A percentile compares a stretch with the other conserved stretches of the same genome.
phyloP scores from a whole-genome alignment of 768 basidiomycete species.

The Fomitopsis serialis region DNA sequence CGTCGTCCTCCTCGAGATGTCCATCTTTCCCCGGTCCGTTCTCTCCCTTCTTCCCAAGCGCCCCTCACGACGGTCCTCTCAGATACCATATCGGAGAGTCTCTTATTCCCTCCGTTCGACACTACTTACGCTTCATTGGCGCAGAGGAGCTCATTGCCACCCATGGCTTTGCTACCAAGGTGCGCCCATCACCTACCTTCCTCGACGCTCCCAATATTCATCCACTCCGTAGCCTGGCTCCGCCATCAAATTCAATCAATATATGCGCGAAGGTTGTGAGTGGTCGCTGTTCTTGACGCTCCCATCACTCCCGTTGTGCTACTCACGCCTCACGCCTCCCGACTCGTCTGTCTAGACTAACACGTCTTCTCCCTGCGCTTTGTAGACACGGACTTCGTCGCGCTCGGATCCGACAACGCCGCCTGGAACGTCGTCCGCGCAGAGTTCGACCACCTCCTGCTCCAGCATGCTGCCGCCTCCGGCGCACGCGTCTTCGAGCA shows the following conservation, averaged over 20 bases:
- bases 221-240: constrained; percentile 44
- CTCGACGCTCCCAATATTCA: no score
- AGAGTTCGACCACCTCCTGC: constrained; percentile 53
- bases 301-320: background rate
- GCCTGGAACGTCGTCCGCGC: constrained; percentile 65
- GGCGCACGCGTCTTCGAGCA: constrained; percentile 47
- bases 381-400: constrained; percentile 54
- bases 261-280: constrained; percentile 55
- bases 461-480: constrained; percentile 44
- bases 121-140: constrained; percentile 47
- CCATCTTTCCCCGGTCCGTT: constrained; percentile 48
- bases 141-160: constrained; percentile 37
- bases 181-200: no score
- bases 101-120: constrained; percentile 44
- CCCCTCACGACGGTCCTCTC: background rate
- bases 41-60: background rate
- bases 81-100: constrained; percentile 48
- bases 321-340: background rate
- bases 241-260: constrained; percentile 52
- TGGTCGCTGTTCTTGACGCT: constrained; percentile 4
- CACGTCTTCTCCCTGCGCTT: background rate
- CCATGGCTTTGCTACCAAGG: constrained; percentile 45
- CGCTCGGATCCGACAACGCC: constrained; percentile 39
- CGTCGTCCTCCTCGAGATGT: constrained; percentile 51
- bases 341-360: background rate